phyloP scores from a whole-genome alignment of 495 filamentous ascomycete genomes.

The Xylaria telfairii region DNA sequence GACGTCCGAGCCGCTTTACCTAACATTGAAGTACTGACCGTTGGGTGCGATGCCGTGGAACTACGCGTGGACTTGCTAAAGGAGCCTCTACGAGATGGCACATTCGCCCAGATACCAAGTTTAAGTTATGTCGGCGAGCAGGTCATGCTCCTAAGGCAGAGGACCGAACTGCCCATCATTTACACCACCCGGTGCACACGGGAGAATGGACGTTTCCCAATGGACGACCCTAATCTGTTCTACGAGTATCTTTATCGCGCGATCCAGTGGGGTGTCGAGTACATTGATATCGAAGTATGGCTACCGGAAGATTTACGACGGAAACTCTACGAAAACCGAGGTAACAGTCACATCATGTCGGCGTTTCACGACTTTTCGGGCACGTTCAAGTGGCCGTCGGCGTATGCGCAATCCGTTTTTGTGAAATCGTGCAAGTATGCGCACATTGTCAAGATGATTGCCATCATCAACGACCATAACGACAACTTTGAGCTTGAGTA shows the following conservation, averaged over 20 bases:
- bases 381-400: conserved; percentile 79
- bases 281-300: conserved; percentile 87
- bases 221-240: conserved; percentile 75
- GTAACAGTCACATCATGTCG: conserved; percentile 81
- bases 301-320: conserved; percentile 75
- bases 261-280: conserved; percentile 86
- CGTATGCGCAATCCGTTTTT: conserved; percentile 71
- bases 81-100: conserved; percentile 67
- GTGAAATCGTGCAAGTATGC: conserved; percentile 72
- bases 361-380: conserved; percentile 88
- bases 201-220: conserved; percentile 83
- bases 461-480: conserved; percentile 75
- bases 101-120: conserved; percentile 68
- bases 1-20: conserved; percentile 83
- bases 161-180: conserved; percentile 84
- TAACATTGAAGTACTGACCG: conserved; percentile 83
- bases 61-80: conserved; percentile 81
- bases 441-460: conserved; percentile 89
- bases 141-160: conserved; percentile 79
- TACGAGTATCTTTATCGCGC: conserved; percentile 78
- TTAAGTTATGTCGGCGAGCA: conserved; percentile 84
- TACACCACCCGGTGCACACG: conserved; percentile 81
- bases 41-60: conserved; percentile 83
- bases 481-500: conserved; percentile 89
- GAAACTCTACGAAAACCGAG: conserved; percentile 69